Conservation (phyloP, 2,329 filamentous ascomycete species). For the Beauveria rudraprayagi region DNA sequence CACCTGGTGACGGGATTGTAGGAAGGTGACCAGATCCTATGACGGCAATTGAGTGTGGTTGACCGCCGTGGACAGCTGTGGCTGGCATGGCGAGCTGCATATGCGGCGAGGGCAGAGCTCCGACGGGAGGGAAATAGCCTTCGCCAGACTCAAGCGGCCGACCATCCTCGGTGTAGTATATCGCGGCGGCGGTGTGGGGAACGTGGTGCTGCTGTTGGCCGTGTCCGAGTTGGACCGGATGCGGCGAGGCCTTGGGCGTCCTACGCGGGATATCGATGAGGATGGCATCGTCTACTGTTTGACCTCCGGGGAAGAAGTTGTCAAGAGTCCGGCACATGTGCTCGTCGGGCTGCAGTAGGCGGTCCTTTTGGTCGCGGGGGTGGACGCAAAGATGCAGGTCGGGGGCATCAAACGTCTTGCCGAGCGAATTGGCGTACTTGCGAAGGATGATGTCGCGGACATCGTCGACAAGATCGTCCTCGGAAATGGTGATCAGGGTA, state of each 20-base stretch:
- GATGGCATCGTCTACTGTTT: conserved; percentile 80
- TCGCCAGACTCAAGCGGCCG: conserved; percentile 60
- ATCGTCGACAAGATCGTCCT: conserved; percentile 91
- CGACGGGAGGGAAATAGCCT: conserved; percentile 75
- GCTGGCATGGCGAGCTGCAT: conserved; percentile 31
- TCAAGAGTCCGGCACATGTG: conserved; percentile 71
- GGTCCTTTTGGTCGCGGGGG: conserved; percentile 62
- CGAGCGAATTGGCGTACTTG: conserved; percentile 91
- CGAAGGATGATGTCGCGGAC: conserved; percentile 84
- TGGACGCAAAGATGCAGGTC: conserved; percentile 75
- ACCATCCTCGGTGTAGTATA: conserved; percentile 54
- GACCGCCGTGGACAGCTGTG: conserved; percentile 25
- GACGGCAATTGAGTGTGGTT: conserved; percentile 65
- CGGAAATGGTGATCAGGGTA: conserved; percentile 75
- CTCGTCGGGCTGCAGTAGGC: conserved; percentile 78
- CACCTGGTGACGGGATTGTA: conserved; percentile 74
- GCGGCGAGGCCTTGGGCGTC: conserved; percentile 74
- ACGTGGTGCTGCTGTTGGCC: conserved; percentile 14
- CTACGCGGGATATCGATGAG: conserved; percentile 80
- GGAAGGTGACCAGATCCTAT: conserved; percentile 74
- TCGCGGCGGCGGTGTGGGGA: conserved; percentile 36
- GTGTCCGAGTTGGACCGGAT: conserved; percentile 20
- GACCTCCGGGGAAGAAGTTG: conserved; percentile 75
- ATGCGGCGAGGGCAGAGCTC: conserved; percentile 35
- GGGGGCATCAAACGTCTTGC: conserved; percentile 80